A percentile compares a stretch with the other conserved stretches of the same genome.
Evolutionary conservation across 2,329 filamentous ascomycete species (phyloP).

Genomic region (Coniochaeta sp.): DNA sequence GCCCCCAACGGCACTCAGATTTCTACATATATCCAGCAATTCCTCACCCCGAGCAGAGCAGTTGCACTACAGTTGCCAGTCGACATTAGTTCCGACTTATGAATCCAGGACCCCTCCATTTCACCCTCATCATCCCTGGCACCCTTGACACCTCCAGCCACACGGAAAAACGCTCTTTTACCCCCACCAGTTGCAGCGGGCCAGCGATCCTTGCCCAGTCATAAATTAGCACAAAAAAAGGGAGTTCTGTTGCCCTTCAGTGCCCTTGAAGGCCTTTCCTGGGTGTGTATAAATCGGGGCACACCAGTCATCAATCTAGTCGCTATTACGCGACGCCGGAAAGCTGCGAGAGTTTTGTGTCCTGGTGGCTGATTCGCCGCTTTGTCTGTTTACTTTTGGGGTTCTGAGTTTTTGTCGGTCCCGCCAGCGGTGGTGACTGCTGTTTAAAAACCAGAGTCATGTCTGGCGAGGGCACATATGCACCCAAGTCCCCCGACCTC

Average conservation of each 20-base stretch:
- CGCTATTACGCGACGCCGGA: neutral
- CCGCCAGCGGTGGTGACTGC: neutral
- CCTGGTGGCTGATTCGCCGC: neutral
- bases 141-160: neutral
- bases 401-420: neutral
- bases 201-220: neutral
- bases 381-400: constrained; percentile 11
- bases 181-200: neutral
- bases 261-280: neutral
- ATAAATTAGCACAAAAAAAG: neutral
- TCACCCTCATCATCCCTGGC: neutral
- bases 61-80: neutral
- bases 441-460: constrained; percentile 26
- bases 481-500: constrained; percentile 51
- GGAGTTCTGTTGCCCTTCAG: neutral
- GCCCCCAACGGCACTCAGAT: neutral
- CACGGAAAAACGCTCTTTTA: neutral
- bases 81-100: neutral
- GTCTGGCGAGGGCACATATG: constrained; percentile 43
- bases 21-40: neutral
- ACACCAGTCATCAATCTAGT: neutral
- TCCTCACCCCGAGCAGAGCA: neutral
- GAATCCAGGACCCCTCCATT: neutral
- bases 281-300: constrained; percentile 2
- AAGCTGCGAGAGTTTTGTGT: neutral